phyloP scores from a whole-genome alignment of 2,329 filamentous ascomycete species.

The Sarocladium brachiariae region DNA sequence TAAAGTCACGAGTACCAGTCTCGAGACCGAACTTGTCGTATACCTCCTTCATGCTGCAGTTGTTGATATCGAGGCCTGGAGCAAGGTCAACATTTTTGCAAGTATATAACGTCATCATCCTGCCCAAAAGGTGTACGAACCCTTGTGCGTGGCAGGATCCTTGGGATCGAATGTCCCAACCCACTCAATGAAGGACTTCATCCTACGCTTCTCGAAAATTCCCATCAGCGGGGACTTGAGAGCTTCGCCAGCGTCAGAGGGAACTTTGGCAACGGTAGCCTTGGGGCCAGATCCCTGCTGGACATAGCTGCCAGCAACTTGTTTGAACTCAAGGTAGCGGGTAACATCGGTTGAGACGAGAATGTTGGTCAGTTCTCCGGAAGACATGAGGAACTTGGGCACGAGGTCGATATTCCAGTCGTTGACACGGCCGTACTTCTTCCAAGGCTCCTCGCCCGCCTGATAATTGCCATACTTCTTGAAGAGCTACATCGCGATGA shows the following conservation, averaged over 20 bases:
- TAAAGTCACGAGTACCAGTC: constrained; percentile 82
- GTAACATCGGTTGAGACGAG: constrained; percentile 92
- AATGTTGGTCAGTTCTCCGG: constrained; percentile 97
- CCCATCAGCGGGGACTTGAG: constrained; percentile 93
- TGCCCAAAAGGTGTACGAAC: constrained; percentile 39
- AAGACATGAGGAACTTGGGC: constrained; percentile 97
- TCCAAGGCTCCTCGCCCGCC: constrained; percentile 84
- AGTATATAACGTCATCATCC: background rate
- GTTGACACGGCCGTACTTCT: constrained; percentile 91
- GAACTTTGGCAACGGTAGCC: constrained; percentile 93
- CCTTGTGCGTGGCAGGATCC: constrained; percentile 82
- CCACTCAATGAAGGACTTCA: constrained; percentile 96
- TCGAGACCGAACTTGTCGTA: constrained; percentile 98
- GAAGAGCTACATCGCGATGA: constrained; percentile 61
- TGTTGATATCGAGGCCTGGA: constrained; percentile 70
- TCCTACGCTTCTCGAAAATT: constrained; percentile 93
- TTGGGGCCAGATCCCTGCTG: constrained; percentile 79
- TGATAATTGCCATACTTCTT: constrained; percentile 87
- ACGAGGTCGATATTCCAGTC: constrained; percentile 99
- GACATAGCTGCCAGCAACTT: constrained; percentile 92
- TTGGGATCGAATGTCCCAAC: constrained; percentile 78
- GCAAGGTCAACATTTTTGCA: background rate
- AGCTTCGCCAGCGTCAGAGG: constrained; percentile 85
- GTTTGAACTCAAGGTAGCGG: constrained; percentile 85
- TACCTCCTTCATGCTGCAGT: constrained; percentile 91